Percentiles rank a stretch among this genome's conserved stretches.
Conservation (phyloP, 2,329 filamentous ascomycete species). For the Hymenoscyphus infarciens region DNA sequence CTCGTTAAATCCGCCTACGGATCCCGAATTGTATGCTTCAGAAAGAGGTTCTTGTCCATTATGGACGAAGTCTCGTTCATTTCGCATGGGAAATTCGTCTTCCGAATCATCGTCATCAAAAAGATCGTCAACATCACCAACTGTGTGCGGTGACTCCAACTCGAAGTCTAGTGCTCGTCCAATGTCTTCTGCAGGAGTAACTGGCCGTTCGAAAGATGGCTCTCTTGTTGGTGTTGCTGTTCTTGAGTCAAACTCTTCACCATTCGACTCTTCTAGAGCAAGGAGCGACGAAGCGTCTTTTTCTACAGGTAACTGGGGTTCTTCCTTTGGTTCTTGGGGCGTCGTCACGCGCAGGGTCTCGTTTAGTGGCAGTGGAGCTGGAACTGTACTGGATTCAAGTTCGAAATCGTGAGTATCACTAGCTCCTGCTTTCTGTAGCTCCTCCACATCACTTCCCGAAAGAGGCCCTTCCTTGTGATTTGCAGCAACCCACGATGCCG, state of each 20-base stretch:
- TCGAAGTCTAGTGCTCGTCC: background rate
- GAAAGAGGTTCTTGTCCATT: background rate
- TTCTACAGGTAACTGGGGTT: background rate
- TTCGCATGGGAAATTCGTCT: background rate
- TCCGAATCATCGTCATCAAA: conserved; percentile 17
- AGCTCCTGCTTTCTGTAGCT: background rate
- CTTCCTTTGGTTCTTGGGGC: background rate
- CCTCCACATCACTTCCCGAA: background rate
- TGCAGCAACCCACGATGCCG: background rate
- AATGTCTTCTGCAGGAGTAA: background rate
- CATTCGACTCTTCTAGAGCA: background rate
- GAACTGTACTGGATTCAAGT: background rate
- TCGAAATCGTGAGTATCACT: background rate
- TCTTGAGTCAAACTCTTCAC: background rate
- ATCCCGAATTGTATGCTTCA: no score
- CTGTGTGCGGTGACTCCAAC: conserved; percentile 15
- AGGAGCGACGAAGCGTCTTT: background rate
- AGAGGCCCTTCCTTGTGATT: background rate
- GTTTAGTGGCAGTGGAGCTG: background rate
- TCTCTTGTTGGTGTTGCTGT: background rate
- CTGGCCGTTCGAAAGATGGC: background rate
- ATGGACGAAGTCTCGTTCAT: background rate
- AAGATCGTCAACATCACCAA: conserved; percentile 15
- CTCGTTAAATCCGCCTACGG: background rate
- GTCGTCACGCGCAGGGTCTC: background rate